These are phyloP conservation scores for Kuraishia borneana DNA, from an alignment of 805 yeast species.

Conservation along the genomic window DNA sequence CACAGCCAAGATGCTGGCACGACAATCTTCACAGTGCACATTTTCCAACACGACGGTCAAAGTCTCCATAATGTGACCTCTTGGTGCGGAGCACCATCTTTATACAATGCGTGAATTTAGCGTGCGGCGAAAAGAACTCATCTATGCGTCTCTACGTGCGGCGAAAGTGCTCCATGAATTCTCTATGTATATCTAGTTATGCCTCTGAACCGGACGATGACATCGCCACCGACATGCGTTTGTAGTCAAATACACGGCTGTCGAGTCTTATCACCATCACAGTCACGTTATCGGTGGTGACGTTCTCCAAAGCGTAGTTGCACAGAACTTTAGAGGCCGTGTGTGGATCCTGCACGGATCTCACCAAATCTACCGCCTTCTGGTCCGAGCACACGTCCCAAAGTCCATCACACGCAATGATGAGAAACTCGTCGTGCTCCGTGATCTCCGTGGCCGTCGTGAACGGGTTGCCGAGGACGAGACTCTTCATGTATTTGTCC, in stretches of 20 bases:
- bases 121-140: conserved; percentile 1
- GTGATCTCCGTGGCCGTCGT: conserved; percentile 78
- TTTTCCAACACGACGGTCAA: conserved; percentile 24
- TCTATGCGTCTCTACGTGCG: background rate
- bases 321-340: conserved; percentile 60
- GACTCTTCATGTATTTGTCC: conserved; percentile 81
- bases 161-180: background rate
- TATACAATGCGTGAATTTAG: background rate
- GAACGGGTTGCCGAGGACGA: conserved; percentile 84
- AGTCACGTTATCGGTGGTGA: conserved; percentile 86
- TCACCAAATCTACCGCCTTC: conserved; percentile 66
- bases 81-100: background rate
- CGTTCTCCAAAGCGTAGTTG: conserved; percentile 60
- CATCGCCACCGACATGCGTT: conserved; percentile 1
- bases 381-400: conserved; percentile 93
- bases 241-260: conserved; percentile 24
- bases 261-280: conserved; percentile 75
- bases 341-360: conserved; percentile 42
- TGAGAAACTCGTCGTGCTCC: conserved; percentile 61
- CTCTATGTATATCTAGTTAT: background rate
- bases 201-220: background rate
- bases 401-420: conserved; percentile 91
- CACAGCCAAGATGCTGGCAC: conserved; percentile 19
- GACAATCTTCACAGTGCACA: conserved; percentile 47
- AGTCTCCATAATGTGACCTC: conserved; percentile 10